phyloP scores from a whole-genome alignment of 495 filamentous ascomycete genomes.

The Penicillium malachiteum region DNA sequence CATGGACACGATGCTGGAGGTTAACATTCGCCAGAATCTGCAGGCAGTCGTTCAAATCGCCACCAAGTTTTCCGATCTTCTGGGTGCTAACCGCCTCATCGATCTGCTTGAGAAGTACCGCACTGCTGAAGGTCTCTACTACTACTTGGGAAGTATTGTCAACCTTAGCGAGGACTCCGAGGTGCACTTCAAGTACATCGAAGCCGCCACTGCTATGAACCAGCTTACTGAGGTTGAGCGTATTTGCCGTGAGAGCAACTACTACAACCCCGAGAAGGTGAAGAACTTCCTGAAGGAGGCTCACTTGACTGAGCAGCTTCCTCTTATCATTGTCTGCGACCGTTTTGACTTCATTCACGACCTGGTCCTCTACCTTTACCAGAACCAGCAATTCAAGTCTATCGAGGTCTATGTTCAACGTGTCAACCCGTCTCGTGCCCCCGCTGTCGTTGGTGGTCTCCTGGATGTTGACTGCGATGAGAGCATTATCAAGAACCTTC shows the following conservation, averaged over 20 bases:
- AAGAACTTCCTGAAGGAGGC: conserved; percentile 99
- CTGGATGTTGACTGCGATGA: conserved; percentile 98
- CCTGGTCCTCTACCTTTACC: conserved; percentile 94
- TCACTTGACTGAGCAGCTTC: conserved; percentile 85
- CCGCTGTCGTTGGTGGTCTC: conserved; percentile 91
- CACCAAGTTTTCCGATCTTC: conserved; percentile 95
- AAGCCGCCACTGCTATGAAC: conserved; percentile 87
- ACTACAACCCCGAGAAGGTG: conserved; percentile 94
- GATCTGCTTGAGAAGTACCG: conserved; percentile 96
- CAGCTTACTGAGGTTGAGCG: conserved; percentile 95
- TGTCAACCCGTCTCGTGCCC: conserved; percentile 91
- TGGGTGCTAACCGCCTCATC: conserved; percentile 87
- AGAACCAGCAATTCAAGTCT: conserved; percentile 99
- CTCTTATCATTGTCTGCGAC: conserved; percentile 97
- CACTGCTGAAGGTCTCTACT: conserved; percentile 94
- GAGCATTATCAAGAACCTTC: conserved; percentile 86
- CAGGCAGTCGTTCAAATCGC: conserved; percentile 91
- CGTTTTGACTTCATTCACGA: conserved; percentile 99
- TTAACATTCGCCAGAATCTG: conserved; percentile 95
- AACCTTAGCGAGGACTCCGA: conserved; percentile 94
- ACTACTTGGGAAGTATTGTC: conserved; percentile 96
- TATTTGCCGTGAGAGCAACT: conserved; percentile 92
- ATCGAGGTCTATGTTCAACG: conserved; percentile 99
- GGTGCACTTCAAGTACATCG: conserved; percentile 98
- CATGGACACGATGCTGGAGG: conserved; percentile 90